Evolutionary conservation across 179 eudicot species (phyloP).

Genomic region (Amaranthus tricolor): DNA sequence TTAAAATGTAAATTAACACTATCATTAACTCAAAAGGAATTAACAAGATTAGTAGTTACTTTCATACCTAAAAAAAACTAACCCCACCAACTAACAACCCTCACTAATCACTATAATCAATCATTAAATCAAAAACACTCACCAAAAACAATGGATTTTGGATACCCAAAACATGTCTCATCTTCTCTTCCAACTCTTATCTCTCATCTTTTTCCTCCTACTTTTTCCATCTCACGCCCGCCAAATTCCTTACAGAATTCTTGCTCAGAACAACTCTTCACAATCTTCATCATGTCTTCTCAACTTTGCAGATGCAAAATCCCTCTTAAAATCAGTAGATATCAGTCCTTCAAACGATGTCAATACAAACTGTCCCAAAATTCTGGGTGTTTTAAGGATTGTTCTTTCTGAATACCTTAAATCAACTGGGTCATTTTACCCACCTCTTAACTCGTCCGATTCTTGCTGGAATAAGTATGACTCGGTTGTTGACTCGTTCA

Average conservation of each 20-base stretch:
- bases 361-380: constrained; percentile 46
- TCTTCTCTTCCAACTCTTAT: constrained; percentile 10
- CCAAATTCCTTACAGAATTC: constrained; percentile 21
- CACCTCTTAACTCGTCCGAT: constrained; percentile 48
- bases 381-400: constrained; percentile 57
- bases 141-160: background rate
- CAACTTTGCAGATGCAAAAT: constrained; percentile 41
- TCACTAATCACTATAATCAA: background rate
- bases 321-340: constrained; percentile 19
- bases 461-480: constrained; percentile 67
- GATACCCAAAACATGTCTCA: constrained; percentile 13
- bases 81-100: background rate
- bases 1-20: too few relatives aligned
- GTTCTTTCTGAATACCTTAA: constrained; percentile 68
- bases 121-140: background rate
- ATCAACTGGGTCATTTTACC: constrained; percentile 47
- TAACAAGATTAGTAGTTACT: background rate
- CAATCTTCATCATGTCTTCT: constrained; percentile 45
- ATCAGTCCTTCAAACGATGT: constrained; percentile 25
- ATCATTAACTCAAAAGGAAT: too few relatives aligned
- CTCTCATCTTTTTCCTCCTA: background rate
- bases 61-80: background rate
- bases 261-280: constrained; percentile 2
- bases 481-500: constrained; percentile 37
- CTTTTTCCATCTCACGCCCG: background rate